Evolutionary conservation across 31 red algal species (phyloP).

Genomic region (Asparagopsis taxiformis): DNA sequence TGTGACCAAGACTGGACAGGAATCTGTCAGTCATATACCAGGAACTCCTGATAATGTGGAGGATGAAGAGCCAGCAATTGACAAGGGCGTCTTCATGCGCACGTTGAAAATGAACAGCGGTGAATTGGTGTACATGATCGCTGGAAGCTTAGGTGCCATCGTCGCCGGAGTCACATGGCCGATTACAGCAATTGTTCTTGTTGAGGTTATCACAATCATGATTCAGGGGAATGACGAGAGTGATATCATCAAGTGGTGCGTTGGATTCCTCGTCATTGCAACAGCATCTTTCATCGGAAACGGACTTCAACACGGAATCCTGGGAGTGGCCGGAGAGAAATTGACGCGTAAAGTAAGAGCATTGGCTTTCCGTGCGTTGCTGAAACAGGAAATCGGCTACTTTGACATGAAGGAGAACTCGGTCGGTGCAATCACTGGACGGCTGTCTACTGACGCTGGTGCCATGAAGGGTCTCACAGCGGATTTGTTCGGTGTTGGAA

Average conservation of each 20-base stretch:
- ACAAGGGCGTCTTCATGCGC: conserved; percentile 50
- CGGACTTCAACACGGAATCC: conserved; percentile 41
- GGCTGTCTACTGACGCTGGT: conserved; percentile 59
- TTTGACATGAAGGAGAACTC: conserved; percentile 73
- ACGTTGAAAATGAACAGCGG: conserved; percentile 43
- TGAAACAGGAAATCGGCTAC: conserved; percentile 83
- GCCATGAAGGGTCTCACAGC: conserved; percentile 66
- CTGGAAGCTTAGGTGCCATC: conserved; percentile 58
- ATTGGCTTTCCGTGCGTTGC: conserved; percentile 42
- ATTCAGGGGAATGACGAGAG: conserved; percentile 5
- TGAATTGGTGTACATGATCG: conserved; percentile 58
- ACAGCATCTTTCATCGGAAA: conserved; percentile 45
- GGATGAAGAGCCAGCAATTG: conserved; percentile 35
- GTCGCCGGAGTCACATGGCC: conserved; percentile 57
- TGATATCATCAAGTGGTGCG: conserved; percentile 47
- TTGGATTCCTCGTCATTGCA: conserved; percentile 50
- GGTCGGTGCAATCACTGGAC: conserved; percentile 51
- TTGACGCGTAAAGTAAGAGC: conserved; percentile 52
- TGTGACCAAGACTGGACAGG: conserved; percentile 40
- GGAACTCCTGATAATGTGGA: conserved; percentile 7
- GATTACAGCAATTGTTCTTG: conserved; percentile 55
- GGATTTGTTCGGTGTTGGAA: conserved; percentile 43
- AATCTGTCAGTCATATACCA: conserved; percentile 31
- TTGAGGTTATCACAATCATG: conserved; percentile 57
- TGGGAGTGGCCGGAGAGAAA: conserved; percentile 65